Evolutionary conservation across 129 eudicot species (phyloP), one percentile per base, ranked within the genome.

Genomic region (Pseudognaphalium luteoalbum): DNA sequence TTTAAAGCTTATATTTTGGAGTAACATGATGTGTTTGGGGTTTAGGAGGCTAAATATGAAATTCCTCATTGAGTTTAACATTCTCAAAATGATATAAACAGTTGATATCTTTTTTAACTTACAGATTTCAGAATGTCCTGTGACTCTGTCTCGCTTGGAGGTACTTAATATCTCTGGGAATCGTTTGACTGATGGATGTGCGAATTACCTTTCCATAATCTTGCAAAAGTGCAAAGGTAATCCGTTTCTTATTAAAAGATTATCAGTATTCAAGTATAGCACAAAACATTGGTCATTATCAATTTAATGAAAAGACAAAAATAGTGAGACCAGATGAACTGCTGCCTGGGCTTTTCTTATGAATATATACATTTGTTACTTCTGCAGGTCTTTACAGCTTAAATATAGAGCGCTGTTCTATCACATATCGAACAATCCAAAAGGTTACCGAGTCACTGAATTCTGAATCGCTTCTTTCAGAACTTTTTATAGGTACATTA

Each of bases 91-190:
- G 56, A 22, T 77, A 41, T 6, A 25, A 22, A 70, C 4, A 34
- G 1, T 52, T 56, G 8, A 71, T 81, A 7, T 56, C 66, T 29
- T 54, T 41, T 78, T 68, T 66, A 30, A 7, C 30, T 41, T 54
- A 72, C 96, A 94, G 98, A 91, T 94, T 64, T 87, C 97, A 68
- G 97, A 94, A 64, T 94, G 97, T 77, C 83, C 91, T 41, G 93
- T 85, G 64, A 78, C 91, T 19, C 77, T 85, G 82, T 76, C 90
- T 20, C 98, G 98, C 64, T 71, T 94, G 86, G 97, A 94, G 91
- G 97, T 94, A 68, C 90, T 94, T 47, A 84, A 94, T 80, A 83
- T 94, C 41, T 94, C 98, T 34, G 97, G 96, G 63, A 94, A 94
- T 80, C 86, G 91, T 63, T 87, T 94, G 83, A 90, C 97, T 68